Conservation (phyloP, 2,329 filamentous ascomycete genomes). For the Trichoderma gracile region DNA sequence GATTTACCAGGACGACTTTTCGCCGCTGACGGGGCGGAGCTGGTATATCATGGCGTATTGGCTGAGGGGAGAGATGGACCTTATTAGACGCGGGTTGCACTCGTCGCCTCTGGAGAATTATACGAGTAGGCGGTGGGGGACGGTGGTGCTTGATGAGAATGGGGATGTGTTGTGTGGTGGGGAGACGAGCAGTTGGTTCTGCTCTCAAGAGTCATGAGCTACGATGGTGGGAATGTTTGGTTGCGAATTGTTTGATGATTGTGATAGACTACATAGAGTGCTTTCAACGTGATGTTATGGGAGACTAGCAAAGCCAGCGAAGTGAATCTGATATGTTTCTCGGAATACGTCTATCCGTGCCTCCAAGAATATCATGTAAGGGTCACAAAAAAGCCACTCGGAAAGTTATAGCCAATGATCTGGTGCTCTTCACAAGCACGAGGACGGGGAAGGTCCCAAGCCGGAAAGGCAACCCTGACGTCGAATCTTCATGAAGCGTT, state of each 20-base stretch:
- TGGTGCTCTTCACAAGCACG: no score
- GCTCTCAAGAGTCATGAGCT: background rate
- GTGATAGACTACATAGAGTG: background rate
- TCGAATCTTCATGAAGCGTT: no score
- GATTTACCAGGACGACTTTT: slow-evolving; percentile 31
- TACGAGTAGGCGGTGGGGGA: slow-evolving; percentile 11
- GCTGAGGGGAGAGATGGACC: slow-evolving; percentile 21
- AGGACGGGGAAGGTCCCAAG: background rate
- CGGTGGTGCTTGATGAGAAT: slow-evolving; percentile 9
- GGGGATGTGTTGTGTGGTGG: slow-evolving; percentile 2
- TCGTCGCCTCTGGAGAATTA: slow-evolving; percentile 15
- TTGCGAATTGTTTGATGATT: background rate
- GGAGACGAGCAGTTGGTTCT: slow-evolving; percentile 9
- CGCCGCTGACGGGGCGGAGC: background rate
- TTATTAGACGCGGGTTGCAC: slow-evolving; percentile 3
- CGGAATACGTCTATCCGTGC: no score
- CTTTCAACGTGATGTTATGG: background rate
- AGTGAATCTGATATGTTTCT: background rate
- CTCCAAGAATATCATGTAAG: background rate
- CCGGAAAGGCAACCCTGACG: no score
- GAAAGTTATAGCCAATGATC: slow-evolving; percentile 1
- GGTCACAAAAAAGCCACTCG: background rate
- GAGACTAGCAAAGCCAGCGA: no score
- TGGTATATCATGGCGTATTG: slow-evolving; percentile 24
- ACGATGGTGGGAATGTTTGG: background rate